Conservation (phyloP, 306 rosid species). For the Rosa chinensis region DNA sequence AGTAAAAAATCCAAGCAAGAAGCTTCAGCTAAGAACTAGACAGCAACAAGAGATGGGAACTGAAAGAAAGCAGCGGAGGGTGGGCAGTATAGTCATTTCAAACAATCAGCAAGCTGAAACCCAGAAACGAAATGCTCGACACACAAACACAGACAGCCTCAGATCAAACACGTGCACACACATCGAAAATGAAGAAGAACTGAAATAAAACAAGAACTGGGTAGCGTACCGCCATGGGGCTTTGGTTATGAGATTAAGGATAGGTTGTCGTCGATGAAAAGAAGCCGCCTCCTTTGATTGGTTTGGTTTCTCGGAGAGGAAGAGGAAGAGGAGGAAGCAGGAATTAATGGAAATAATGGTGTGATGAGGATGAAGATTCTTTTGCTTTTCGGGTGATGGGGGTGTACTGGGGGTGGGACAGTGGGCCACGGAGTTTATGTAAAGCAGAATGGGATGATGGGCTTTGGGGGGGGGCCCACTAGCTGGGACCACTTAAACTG, state of each 20-base stretch:
- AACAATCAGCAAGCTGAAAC: background rate
- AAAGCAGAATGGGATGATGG: constrained; percentile 5
- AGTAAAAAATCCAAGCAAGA: background rate
- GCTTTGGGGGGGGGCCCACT: constrained; percentile 18
- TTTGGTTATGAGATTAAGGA: constrained; percentile 4
- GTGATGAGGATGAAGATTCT: background rate
- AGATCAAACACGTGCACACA: constrained; percentile 13
- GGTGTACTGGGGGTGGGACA: background rate
- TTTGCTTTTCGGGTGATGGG: background rate
- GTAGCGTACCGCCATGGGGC: constrained; percentile 43
- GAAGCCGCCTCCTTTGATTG: background rate
- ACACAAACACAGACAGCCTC: background rate
- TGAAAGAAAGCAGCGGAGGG: background rate
- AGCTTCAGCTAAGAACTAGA: background rate
- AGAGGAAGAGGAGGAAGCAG: background rate
- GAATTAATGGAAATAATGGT: background rate
- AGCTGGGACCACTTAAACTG: background rate
- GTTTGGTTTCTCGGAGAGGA: background rate
- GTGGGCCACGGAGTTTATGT: constrained; percentile 17
- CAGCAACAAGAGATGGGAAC: background rate
- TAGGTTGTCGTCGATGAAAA: background rate
- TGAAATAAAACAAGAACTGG: background rate
- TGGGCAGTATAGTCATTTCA: background rate
- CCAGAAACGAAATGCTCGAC: background rate
- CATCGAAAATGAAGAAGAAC: background rate